Conservation (phyloP, 176 grass and related monocot species). For the Neostapfia colusana region DNA sequence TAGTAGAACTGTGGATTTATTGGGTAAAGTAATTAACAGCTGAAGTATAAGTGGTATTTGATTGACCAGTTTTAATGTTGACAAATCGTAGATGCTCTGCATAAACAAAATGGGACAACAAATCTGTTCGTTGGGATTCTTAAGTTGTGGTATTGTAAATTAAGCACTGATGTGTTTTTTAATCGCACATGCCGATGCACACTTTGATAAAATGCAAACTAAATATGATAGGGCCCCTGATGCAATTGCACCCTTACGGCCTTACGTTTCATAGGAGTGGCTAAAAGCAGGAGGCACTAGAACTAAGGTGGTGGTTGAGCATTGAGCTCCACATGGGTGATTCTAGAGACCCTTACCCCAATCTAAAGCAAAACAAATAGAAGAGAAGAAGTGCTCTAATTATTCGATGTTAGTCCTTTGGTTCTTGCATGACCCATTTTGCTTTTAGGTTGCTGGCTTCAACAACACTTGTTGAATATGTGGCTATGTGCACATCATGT, state of each 20-base stretch:
- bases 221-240: not conserved
- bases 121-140: constrained; percentile 7
- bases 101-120: constrained; percentile 16
- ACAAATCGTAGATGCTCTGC: not conserved
- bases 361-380: constrained; percentile 8
- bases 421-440: constrained; percentile 13
- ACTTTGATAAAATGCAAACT: constrained; percentile 13
- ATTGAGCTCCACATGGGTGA: not conserved
- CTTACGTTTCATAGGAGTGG: not conserved
- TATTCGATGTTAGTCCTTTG: not conserved
- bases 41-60: not conserved
- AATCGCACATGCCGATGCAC: not conserved
- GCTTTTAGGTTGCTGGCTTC: constrained; percentile 8
- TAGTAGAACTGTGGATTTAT: not conserved
- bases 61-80: not conserved
- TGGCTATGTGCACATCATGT: not conserved
- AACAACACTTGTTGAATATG: not conserved
- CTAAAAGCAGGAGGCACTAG: not conserved
- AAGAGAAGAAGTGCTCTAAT: not conserved
- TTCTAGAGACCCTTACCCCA: not conserved
- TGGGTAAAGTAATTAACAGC: not conserved
- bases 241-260: not conserved
- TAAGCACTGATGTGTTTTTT: not conserved
- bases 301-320: not conserved
- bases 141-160: not conserved